Evolutionary conservation across 2,329 filamentous ascomycete genomes (phyloP).

Genomic region (Thielaviopsis musarum): DNA sequence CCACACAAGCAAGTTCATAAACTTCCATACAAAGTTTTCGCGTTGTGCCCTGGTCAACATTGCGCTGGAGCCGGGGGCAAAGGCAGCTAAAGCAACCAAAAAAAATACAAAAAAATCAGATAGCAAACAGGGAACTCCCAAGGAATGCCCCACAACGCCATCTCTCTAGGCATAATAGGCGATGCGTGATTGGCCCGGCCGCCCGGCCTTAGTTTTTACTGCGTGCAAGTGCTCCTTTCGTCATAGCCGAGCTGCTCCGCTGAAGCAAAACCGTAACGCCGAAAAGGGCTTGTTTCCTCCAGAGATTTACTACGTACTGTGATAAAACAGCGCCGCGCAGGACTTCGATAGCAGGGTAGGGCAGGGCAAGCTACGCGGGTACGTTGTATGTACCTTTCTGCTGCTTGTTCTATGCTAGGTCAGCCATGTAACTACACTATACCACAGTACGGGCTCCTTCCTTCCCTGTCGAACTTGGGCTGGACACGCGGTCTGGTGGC

Average conservation of each 20-base stretch:
- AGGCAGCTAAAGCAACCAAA: neutral
- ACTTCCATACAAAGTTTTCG: neutral
- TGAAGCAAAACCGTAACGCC: conserved; percentile 12
- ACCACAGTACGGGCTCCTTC: neutral
- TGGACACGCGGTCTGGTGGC: neutral
- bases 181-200: conserved; percentile 11
- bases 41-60: neutral
- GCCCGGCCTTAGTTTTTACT: conserved; percentile 9
- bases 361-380: neutral
- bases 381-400: neutral
- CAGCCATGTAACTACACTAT: neutral
- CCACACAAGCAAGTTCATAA: neutral
- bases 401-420: neutral
- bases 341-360: neutral
- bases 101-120: neutral
- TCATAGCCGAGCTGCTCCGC: conserved; percentile 13
- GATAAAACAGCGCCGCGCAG: neutral
- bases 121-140: conserved; percentile 4
- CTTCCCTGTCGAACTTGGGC: neutral
- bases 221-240: conserved; percentile 10
- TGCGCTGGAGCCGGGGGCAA: neutral
- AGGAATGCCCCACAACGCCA: conserved; percentile 1
- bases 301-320: neutral
- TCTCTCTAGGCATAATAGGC: conserved; percentile 9
- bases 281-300: conserved; percentile 8